phyloP scores from a whole-genome alignment of 2,329 filamentous ascomycete species.

The Beauveria sp. region DNA sequence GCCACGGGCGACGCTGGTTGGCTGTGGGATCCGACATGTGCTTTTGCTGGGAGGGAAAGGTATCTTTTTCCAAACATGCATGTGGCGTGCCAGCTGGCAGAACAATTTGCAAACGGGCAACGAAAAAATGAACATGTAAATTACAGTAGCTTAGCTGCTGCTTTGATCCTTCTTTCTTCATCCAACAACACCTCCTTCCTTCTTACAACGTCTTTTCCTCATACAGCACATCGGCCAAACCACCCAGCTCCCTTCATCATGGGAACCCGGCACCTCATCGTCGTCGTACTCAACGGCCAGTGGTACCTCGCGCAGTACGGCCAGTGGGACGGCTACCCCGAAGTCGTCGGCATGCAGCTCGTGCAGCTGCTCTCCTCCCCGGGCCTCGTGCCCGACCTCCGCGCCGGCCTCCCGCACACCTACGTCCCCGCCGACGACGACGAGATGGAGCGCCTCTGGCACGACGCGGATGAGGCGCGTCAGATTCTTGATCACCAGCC shows the following conservation, averaged over 20 bases:
- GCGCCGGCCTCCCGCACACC: slow-evolving; percentile 3
- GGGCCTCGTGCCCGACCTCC: neutral
- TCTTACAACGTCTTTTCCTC: neutral
- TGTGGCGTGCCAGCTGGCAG: neutral
- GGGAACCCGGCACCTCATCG: slow-evolving; percentile 10
- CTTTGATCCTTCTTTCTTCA: no score
- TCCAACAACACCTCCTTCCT: neutral
- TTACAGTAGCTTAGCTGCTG: neutral
- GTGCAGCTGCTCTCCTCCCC: neutral
- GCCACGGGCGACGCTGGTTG: neutral
- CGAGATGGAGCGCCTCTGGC: neutral
- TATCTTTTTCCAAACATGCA: neutral
- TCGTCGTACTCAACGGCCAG: slow-evolving; percentile 2
- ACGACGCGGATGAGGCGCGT: neutral
- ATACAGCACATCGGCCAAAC: neutral
- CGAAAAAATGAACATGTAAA: neutral
- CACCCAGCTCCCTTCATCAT: neutral
- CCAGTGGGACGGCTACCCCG: slow-evolving; percentile 8
- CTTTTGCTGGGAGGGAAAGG: neutral
- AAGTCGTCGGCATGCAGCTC: neutral
- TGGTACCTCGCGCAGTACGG: slow-evolving; percentile 8
- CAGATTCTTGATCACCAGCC: neutral
- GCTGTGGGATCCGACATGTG: neutral
- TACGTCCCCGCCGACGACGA: neutral
- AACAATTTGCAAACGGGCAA: neutral